Conservation (phyloP, 495 filamentous ascomycete species). For the Emericellopsis terricola region DNA sequence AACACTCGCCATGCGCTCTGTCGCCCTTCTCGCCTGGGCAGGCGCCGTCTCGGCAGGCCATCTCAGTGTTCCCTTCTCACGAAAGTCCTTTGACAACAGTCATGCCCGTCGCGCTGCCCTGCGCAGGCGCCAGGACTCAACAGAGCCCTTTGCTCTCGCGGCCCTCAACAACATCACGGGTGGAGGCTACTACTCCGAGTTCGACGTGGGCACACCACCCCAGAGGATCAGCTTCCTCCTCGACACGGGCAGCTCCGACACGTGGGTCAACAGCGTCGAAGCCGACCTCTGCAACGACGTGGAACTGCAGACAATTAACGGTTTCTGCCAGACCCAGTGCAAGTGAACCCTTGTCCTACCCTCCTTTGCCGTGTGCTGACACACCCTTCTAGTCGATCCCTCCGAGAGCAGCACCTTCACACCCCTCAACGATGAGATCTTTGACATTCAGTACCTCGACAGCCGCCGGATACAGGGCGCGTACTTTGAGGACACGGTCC, state of each 20-base stretch:
- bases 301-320: constrained; percentile 7
- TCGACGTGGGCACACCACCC: constrained; percentile 50
- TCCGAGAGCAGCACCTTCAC: constrained; percentile 52
- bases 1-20: constrained; percentile 1
- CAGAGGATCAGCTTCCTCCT: constrained; percentile 37
- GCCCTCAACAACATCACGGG: constrained; percentile 26
- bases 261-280: constrained; percentile 42
- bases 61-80: background rate
- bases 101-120: background rate
- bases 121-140: constrained; percentile 12
- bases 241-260: constrained; percentile 76
- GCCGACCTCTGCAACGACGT: constrained; percentile 23
- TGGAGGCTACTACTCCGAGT: constrained; percentile 44
- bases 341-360: background rate
- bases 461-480: constrained; percentile 38
- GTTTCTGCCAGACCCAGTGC: background rate
- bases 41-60: background rate
- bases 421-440: constrained; percentile 36
- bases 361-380: background rate
- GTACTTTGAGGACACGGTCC: constrained; percentile 61
- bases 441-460: constrained; percentile 77
- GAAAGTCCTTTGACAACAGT: background rate
- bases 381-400: constrained; percentile 17
- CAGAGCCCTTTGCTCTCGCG: constrained; percentile 12
- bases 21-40: background rate